Conservation (phyloP, 495 filamentous ascomycete genomes). For the Penicillium parvum region DNA sequence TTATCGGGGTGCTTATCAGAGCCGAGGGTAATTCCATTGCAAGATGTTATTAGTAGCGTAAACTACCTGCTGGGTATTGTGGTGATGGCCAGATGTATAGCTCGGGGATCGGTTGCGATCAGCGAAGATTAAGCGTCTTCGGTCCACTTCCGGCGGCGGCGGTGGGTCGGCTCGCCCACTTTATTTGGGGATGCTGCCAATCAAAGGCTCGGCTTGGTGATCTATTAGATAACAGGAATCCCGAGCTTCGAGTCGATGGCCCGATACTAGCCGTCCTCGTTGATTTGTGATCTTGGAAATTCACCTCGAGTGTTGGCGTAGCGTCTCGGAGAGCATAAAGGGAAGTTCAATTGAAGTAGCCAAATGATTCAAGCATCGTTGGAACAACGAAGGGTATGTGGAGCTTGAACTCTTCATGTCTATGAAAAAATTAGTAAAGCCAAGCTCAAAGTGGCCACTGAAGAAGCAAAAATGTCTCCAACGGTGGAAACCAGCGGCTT, state of each 20-base stretch:
- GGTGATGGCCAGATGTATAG: constrained; percentile 2
- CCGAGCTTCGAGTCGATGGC: constrained; percentile 4
- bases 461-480: background rate
- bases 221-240: constrained; percentile 24
- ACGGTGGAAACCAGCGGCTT: constrained; percentile 9
- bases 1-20: constrained; percentile 10
- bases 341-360: background rate
- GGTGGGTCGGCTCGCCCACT: constrained; percentile 1
- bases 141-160: constrained; percentile 9
- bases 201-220: constrained; percentile 4
- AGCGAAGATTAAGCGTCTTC: constrained; percentile 18
- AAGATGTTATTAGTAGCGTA: constrained; percentile 8
- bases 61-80: too few species aligned
- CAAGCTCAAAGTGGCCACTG: background rate
- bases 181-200: constrained; percentile 1
- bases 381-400: background rate
- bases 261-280: constrained; percentile 19
- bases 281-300: constrained; percentile 4
- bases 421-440: background rate
- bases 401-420: background rate
- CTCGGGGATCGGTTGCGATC: constrained; percentile 9
- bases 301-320: background rate
- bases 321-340: background rate
- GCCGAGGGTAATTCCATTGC: constrained; percentile 10
- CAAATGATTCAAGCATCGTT: background rate